phyloP scores from a whole-genome alignment of 2,329 filamentous ascomycete genomes.

The Hypoxylon sp. region DNA sequence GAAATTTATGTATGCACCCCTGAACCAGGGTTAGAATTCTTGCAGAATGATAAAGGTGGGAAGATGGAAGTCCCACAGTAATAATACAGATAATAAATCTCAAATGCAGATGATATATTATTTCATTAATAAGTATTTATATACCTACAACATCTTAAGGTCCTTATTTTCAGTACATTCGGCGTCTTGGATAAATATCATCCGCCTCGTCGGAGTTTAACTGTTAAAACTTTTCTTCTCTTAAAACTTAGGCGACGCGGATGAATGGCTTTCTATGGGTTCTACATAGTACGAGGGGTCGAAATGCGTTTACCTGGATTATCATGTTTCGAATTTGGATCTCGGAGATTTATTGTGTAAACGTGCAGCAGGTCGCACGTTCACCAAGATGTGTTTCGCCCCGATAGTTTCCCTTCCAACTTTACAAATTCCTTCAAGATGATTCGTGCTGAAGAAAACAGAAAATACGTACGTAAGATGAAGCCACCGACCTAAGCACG shows the following conservation, averaged over 20 bases:
- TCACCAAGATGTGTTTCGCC: slow-evolving; percentile 5
- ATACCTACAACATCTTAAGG: neutral
- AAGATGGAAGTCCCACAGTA: slow-evolving; percentile 5
- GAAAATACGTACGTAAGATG: too few relatives aligned
- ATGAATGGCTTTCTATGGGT: neutral
- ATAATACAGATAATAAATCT: too few relatives aligned
- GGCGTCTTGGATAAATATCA: neutral
- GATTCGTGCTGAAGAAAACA: neutral
- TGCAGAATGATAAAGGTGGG: slow-evolving; percentile 5
- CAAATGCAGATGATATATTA: too few relatives aligned
- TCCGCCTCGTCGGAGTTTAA: neutral
- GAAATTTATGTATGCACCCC: slow-evolving; percentile 32
- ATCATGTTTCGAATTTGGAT: slow-evolving; percentile 26
- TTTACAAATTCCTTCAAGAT: slow-evolving; percentile 3
- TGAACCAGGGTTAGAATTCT: slow-evolving; percentile 29
- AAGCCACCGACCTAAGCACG: neutral
- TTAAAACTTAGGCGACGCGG: neutral
- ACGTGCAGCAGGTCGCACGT: slow-evolving; percentile 13
- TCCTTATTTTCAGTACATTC: neutral
- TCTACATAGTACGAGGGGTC: too few relatives aligned
- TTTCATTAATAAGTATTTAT: neutral
- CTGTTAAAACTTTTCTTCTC: too few relatives aligned
- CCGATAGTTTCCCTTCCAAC: neutral
- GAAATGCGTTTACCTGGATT: too few relatives aligned
- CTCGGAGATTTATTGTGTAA: slow-evolving; percentile 36